phyloP scores from a whole-genome alignment of 75 land plant genomes.

The Isoetes taiwanensis region DNA sequence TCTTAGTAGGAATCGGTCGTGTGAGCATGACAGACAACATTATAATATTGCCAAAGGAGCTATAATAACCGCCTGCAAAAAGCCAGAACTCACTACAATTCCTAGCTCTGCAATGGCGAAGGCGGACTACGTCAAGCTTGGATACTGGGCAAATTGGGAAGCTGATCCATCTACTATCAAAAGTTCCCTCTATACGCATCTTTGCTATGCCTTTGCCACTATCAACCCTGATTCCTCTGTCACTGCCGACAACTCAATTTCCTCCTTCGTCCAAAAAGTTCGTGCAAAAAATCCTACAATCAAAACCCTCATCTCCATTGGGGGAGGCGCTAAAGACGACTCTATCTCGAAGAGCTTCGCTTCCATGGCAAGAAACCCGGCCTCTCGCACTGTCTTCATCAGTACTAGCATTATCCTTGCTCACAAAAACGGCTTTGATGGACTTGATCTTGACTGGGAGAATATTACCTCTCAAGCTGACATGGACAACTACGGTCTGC shows the following conservation, averaged over 20 bases:
- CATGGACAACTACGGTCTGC: neutral
- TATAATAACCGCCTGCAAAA: too few species aligned
- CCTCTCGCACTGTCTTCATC: neutral
- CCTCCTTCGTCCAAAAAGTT: neutral
- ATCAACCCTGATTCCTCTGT: neutral
- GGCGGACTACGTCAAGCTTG: constrained; percentile 1
- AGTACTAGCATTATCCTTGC: neutral
- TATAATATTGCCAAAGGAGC: too few species aligned
- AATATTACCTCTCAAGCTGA: neutral
- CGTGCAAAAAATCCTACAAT: neutral
- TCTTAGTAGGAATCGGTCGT: too few species aligned
- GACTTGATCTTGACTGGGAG: constrained; percentile 6
- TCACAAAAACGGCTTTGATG: neutral
- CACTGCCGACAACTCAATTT: neutral
- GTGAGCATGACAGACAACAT: too few species aligned
- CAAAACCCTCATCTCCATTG: neutral
- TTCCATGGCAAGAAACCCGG: neutral
- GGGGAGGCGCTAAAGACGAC: too few species aligned
- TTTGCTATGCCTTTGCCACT: neutral
- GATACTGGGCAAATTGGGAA: neutral
- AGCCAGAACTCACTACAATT: too few species aligned
- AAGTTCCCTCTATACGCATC: neutral
- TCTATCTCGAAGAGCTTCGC: neutral
- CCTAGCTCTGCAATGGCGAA: too few species aligned
- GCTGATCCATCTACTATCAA: neutral